Evolutionary conservation across 306 rosid species (phyloP), one percentile per base, ranked within the genome.

Genomic region (Lathyrus sativus): DNA sequence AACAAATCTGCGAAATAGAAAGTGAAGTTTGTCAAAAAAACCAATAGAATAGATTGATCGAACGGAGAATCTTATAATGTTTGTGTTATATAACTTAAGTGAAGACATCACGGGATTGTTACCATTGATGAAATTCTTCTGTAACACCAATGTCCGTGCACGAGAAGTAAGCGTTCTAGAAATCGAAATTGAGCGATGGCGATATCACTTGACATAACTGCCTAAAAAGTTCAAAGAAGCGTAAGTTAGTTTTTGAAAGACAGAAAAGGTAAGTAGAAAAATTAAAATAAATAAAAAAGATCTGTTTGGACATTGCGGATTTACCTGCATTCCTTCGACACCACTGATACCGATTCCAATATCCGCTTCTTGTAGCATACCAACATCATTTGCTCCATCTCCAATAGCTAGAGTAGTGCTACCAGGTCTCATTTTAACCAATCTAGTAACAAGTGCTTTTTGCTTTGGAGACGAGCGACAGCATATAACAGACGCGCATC

Each of bases 281-380:
- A 6, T 9, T 6, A 33, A 6, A 1, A 33, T 1, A 33, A 33
- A 7, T 2, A 35, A 35, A 6, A 1, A 35, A 35, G 1, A 35
- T 35, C 9, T 9, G 39, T 35, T 7, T 6, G 9, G 2, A 35
- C 7, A 7, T 35, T 35, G 39, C 39, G 39, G 9, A 35, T 35
- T 35, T 35, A 35, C 39, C 39, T 93, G 99, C 99, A 95, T 95
- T 79, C 99, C 99, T 79, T 95, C 99, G 2, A 88, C 97, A 14
- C 99, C 99, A 45, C 95, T 95, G 58, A 95, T 95, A 68, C 99
- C 99, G 54, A 95, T 43, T 43, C 99, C 99, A 65, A 95, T 95
- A 76, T 95, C 99, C 11, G 99, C 99, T 84, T 95, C 99, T 82
- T 95, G 99, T 64, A 95, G 95, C 99, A 95, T 95, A 63, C 97